These are phyloP conservation scores for Cetraspora pellucida DNA, from an alignment of 192 early-diverging fungal genomes.

Conservation along the genomic window DNA sequence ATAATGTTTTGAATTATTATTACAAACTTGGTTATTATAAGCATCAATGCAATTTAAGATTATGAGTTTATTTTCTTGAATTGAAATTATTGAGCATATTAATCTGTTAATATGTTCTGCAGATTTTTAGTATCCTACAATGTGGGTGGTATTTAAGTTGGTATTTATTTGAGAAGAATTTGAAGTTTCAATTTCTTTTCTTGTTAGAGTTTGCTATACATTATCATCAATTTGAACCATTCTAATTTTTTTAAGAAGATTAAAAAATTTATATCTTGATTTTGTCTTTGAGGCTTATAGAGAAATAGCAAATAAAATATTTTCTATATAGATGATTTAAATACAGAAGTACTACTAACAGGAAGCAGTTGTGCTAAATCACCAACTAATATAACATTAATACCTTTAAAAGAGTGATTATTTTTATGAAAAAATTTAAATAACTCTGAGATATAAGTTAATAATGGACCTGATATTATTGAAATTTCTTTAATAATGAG, in stretches of 20 bases:
- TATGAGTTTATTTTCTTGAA: no score
- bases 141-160: not conserved
- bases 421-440: not conserved
- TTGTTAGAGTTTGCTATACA: not conserved
- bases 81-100: no score
- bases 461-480: not conserved
- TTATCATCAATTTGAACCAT: not conserved
- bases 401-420: not conserved
- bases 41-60: no score
- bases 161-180: not conserved
- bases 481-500: constrained; percentile 19
- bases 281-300: not conserved
- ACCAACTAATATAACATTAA: not conserved
- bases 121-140: no score
- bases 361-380: not conserved
- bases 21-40: not conserved
- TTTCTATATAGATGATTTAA: constrained; percentile 15
- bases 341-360: not conserved
- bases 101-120: no score
- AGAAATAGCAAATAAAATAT: constrained; percentile 10
- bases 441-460: constrained; percentile 1
- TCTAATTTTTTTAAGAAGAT: constrained; percentile 6
- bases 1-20: not conserved
- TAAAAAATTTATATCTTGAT: not conserved
- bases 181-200: not conserved